Evolutionary conservation across 345 rosid genomes (phyloP), one percentile per base, ranked within the genome.

Genomic region (Pistacia integerrima): DNA sequence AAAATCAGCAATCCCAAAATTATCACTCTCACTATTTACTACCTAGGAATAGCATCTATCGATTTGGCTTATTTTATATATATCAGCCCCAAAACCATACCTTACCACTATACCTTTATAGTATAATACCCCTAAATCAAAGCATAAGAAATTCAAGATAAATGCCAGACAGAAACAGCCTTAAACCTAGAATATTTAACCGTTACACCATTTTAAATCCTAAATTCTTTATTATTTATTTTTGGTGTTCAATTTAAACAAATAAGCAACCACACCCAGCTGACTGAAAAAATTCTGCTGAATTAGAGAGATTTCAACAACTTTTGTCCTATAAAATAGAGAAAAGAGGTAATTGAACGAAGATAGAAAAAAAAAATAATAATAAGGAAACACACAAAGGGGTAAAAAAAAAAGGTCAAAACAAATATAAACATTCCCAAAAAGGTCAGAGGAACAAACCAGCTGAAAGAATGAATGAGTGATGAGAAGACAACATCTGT

Each of bases 401-500:
- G 13, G 57, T 60, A 61, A 67, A 74, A 63, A 38, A 20, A 57
- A 25, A 25, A 38, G 69, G 12, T 46, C 33, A 54, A 6, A 20
- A 74, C 46, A 69, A 35, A 65, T 20, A 5, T 44, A 46, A 22
- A 25, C 41, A 65, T 10, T 35, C 56, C 35, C 52, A 30, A 49
- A 36, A 63, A 48, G 73, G n/a, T 48, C 8, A 84, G 63, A 81
- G 83, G 82, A 78, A 87, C 97, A 57, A 69, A 97, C 99, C 99
- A 97, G 83, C 94, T 87, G 73, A 94, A 94, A 41, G 97, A 94
- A 85, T 94, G 98, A 84, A 97, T 88, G 25, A 97, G 97, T 69
- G 99, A 94, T 54, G 98, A 94, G 90, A 97, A 97, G 79, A 97
- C 99, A 78, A 83, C 96, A 68, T 97, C 97, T 38, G 99, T 97